Evolutionary conservation across 257 asterid species (phyloP).

Genomic region (Leptodermis oblonga): DNA sequence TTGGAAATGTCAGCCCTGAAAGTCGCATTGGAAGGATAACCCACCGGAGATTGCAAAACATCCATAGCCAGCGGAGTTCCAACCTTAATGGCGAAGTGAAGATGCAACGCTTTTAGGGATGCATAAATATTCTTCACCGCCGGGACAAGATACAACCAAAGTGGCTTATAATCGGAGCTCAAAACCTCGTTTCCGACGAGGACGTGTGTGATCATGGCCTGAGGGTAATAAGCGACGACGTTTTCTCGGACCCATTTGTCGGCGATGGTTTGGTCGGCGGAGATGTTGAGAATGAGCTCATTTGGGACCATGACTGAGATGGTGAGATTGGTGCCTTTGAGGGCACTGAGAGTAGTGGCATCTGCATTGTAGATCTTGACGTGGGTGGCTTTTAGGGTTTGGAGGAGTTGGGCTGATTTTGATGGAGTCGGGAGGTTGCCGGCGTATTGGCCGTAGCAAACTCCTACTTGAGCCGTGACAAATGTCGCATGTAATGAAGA

Average conservation of each 20-base stretch:
- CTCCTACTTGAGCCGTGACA: conserved; percentile 15
- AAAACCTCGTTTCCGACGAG: conserved; percentile 69
- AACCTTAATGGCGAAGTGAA: conserved; percentile 49
- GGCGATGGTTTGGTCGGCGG: conserved; percentile 42
- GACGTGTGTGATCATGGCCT: conserved; percentile 42
- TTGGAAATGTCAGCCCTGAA: conserved; percentile 47
- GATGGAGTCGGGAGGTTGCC: conserved; percentile 17
- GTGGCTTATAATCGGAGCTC: conserved; percentile 17
- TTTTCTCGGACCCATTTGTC: conserved; percentile 57
- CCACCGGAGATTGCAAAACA: conserved; percentile 25
- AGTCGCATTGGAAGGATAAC: conserved; percentile 58
- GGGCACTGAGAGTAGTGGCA: conserved; percentile 47
- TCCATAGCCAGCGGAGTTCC: conserved; percentile 77
- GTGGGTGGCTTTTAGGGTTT: conserved; percentile 23
- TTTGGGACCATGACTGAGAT: conserved; percentile 62
- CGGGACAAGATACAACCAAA: conserved; percentile 61
- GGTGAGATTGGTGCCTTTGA: conserved; percentile 45
- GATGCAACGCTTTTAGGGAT: conserved; percentile 26
- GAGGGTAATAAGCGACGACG: conserved; percentile 44
- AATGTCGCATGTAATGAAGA: background rate
- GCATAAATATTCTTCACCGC: conserved; percentile 48
- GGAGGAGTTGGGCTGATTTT: conserved; percentile 14
- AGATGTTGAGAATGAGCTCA: conserved; percentile 41
- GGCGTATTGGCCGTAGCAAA: conserved; percentile 20
- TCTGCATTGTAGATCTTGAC: conserved; percentile 62